Evolutionary conservation across 2,329 filamentous ascomycete genomes (phyloP), one percentile per base, ranked within the genome.

Genomic region (Trichoderma aggressivum): DNA sequence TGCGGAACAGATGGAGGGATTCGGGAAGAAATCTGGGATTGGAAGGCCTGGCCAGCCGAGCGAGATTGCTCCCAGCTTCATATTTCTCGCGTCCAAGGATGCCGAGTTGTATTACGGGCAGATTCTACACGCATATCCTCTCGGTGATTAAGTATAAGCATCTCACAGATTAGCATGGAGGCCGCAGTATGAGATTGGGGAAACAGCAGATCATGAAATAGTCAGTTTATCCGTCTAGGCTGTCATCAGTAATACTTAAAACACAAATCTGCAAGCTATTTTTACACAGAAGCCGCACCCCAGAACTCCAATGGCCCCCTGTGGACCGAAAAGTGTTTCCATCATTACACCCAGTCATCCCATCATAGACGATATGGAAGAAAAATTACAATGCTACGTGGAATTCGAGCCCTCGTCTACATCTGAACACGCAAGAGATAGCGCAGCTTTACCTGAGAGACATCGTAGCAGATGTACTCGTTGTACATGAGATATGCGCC

Each of bases 381-480:
- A 36, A 53, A 21, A 3, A 12, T n/a, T 18, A 28, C 21, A 30
- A 58, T 28, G 5, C 50, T 66, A 21, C 11, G 11, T 28, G 21
- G 14, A 12, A 11, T 12, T 10, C 32, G 47, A 24, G 5, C 14
- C 12, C n/a, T 8, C 16, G 3, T 11, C 32, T 66, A 72, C 81
- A 88, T 86, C 76, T 85, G 85, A 61, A 92, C 87, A 7, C 88
- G 86, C 77, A 93, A 86, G 5, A 94, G 83, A 76, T 94, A 93
- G 6, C 91, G 86, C 6, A 93, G 83, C 56, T 89, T 89, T 39
- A 94, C 86, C 78, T 94, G 91, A 0, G 89, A 84, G 3, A 92
- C 82, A 74, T 93, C 86, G 76, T 94, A 94, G 65, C 85, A 86
- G 73, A 93, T 92, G 79, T 90, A 93, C 81, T 94, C 91, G 77